These are phyloP conservation scores for Cordyceps tenuipes DNA, from an alignment of 2,329 filamentous ascomycete genomes.

Conservation along the genomic window DNA sequence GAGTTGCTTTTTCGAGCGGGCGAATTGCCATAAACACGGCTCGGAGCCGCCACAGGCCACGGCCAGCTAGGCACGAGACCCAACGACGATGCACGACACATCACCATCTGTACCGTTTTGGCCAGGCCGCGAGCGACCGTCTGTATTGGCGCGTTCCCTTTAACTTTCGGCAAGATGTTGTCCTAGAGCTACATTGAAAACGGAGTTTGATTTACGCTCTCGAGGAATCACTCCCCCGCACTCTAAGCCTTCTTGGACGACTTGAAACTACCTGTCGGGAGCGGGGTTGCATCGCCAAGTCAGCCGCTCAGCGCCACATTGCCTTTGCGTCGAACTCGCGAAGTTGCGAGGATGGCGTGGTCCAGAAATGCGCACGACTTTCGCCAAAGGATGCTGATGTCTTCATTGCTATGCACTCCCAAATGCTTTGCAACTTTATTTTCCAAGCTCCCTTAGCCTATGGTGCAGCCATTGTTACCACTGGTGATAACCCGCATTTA, in stretches of 20 bases:
- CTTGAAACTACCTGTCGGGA: background rate
- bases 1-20: background rate
- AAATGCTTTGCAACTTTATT: too few relatives aligned
- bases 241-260: conserved; percentile 5
- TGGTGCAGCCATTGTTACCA: background rate
- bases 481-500: background rate
- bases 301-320: conserved; percentile 1
- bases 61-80: background rate
- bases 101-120: background rate
- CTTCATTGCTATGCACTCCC: too few relatives aligned
- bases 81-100: background rate
- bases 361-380: background rate
- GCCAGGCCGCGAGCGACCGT: background rate
- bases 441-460: background rate
- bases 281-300: background rate
- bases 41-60: background rate
- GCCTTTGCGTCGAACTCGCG: background rate
- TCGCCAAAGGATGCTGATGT: too few relatives aligned
- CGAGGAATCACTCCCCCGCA: background rate
- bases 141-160: background rate
- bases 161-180: background rate
- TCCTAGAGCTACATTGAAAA: background rate
- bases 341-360: background rate
- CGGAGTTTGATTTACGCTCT: background rate
- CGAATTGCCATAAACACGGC: background rate